Conservation (phyloP, 768 basidiomycete species). For the Strobilomyces echinocephalus region DNA sequence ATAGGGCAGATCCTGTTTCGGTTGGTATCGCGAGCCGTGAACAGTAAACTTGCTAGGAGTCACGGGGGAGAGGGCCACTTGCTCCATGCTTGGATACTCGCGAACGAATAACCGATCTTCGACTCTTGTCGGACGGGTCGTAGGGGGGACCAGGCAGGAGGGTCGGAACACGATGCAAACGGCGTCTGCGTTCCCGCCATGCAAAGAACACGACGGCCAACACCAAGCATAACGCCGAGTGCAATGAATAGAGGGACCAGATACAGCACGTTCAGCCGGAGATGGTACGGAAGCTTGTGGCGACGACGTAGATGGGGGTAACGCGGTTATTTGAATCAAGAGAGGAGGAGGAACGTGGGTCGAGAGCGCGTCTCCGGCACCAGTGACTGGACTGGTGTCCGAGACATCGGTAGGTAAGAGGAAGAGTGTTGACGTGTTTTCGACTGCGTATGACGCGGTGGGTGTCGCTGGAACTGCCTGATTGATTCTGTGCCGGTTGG, state of each 20-base stretch:
- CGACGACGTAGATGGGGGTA: slow-evolving; percentile 24
- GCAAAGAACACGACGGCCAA: slow-evolving; percentile 7
- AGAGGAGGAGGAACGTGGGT: slow-evolving; percentile 10
- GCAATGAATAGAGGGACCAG: slow-evolving; percentile 24
- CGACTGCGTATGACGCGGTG: slow-evolving; percentile 25
- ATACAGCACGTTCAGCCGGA: slow-evolving; percentile 23
- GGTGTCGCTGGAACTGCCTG: slow-evolving; percentile 9
- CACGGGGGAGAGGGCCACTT: slow-evolving; percentile 21
- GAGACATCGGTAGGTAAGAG: slow-evolving; percentile 5
- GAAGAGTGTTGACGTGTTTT: slow-evolving; percentile 17
- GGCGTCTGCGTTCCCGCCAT: slow-evolving; percentile 4
- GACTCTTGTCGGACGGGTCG: slow-evolving; percentile 13
- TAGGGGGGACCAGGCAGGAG: slow-evolving; percentile 27
- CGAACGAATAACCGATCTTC: slow-evolving; percentile 14
- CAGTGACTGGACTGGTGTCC: background rate
- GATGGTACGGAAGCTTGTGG: slow-evolving; percentile 19
- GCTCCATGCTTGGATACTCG: slow-evolving; percentile 24
- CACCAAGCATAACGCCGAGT: slow-evolving; percentile 10
- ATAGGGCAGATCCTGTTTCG: slow-evolving; percentile 2
- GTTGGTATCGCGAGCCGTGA: slow-evolving; percentile 25
- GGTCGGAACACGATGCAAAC: slow-evolving; percentile 13
- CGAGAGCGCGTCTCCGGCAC: background rate
- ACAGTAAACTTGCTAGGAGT: slow-evolving; percentile 30
- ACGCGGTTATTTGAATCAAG: slow-evolving; percentile 33
- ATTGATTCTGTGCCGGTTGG: slow-evolving; percentile 10